These are phyloP conservation scores for Oenanthe javanica DNA, from an alignment of 140 eudicot genomes.

Conservation along the genomic window DNA sequence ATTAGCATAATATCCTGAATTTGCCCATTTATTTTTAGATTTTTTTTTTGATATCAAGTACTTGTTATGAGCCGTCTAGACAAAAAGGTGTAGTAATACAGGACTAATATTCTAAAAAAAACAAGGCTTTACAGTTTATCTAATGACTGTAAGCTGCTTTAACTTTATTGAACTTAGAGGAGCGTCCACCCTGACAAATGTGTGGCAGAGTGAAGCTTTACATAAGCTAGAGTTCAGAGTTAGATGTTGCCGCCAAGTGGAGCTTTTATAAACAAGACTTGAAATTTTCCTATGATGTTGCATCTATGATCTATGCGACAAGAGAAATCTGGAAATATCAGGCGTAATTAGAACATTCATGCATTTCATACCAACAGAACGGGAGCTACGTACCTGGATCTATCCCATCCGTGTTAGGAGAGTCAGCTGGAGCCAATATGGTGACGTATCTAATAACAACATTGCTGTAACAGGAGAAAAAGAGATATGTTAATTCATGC, in stretches of 20 bases:
- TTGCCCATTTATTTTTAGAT: background rate
- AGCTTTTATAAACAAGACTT: background rate
- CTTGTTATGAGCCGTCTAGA: background rate
- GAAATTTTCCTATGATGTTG: background rate
- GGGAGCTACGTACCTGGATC: conserved; percentile 73
- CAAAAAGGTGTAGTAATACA: background rate
- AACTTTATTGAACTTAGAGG: background rate
- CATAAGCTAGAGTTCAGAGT: background rate
- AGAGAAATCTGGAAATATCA: background rate
- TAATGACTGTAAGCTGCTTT: background rate
- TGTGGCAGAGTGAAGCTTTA: background rate
- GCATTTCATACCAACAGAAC: background rate
- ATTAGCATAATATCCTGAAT: background rate
- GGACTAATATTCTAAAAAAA: background rate
- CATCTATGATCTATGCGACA: background rate
- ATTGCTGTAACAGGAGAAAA: conserved; percentile 45
- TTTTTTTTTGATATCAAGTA: background rate
- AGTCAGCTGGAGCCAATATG: conserved; percentile 79
- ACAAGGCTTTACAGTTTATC: background rate
- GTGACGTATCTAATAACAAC: conserved; percentile 83
- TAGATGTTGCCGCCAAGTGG: background rate
- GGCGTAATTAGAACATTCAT: background rate
- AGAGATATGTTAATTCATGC: background rate
- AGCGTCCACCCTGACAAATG: background rate
- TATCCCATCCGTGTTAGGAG: conserved; percentile 97